Conservation (phyloP, 2,329 filamentous ascomycete species). For the Aureobasidium sp. region DNA sequence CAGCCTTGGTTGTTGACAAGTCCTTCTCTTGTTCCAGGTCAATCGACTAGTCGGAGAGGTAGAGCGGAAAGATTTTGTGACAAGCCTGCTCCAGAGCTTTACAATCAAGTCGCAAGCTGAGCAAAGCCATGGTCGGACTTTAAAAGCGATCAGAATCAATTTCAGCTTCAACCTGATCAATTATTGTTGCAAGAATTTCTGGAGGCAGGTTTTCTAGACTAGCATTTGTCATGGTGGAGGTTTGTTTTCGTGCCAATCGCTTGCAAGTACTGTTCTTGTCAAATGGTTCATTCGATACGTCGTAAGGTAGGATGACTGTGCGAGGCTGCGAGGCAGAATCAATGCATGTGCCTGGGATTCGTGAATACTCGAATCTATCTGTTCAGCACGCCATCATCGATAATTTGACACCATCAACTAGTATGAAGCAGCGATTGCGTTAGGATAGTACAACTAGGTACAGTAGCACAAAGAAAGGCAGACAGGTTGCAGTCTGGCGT, state of each 20-base stretch:
- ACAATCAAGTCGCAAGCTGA: background rate
- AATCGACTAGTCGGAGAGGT: background rate
- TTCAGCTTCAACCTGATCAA: background rate
- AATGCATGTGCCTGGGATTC: background rate
- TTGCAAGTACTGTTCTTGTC: background rate
- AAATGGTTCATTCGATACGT: background rate
- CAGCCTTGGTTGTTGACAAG: background rate
- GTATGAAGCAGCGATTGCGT: no score
- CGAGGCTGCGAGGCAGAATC: background rate
- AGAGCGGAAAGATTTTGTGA: background rate
- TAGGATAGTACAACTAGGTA: background rate
- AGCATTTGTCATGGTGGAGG: background rate
- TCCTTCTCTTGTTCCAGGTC: background rate
- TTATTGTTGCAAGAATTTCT: background rate
- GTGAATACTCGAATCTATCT: background rate
- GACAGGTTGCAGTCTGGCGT: background rate
- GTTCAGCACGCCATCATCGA: background rate
- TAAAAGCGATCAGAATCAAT: no score
- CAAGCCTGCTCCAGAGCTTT: background rate
- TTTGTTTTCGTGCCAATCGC: background rate
- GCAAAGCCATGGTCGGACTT: background rate
- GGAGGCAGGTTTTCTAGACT: background rate
- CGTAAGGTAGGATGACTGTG: background rate
- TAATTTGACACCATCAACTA: background rate
- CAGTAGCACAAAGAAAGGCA: background rate